Evolutionary conservation across 108 stramenopile species (phyloP).

Genomic region (Bacterosira constricta): DNA sequence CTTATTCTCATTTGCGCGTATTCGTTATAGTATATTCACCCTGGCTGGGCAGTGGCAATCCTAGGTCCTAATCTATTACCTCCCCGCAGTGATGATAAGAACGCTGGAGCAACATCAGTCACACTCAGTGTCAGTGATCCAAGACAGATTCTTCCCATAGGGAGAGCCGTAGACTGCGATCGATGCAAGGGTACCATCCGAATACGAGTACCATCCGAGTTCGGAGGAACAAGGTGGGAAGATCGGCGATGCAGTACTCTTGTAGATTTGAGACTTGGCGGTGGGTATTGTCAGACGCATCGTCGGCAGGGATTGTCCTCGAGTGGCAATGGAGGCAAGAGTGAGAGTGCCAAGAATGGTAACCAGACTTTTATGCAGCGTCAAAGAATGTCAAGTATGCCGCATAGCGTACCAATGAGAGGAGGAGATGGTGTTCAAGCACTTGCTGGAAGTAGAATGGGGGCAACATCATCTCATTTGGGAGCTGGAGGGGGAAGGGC

Average conservation of each 20-base stretch:
- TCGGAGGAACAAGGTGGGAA: slow-evolving; percentile 46
- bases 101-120: slow-evolving; percentile 32
- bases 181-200: slow-evolving; percentile 58
- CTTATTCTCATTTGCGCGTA: no score
- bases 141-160: slow-evolving; percentile 62
- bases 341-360: neutral
- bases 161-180: slow-evolving; percentile 72
- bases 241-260: slow-evolving; percentile 51
- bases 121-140: slow-evolving; percentile 65
- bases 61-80: slow-evolving; percentile 66
- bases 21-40: slow-evolving; percentile 49
- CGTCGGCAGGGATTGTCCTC: slow-evolving; percentile 37
- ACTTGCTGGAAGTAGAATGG: no score
- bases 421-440: neutral
- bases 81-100: slow-evolving; percentile 12
- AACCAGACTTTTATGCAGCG: slow-evolving; percentile 31
- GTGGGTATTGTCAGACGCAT: slow-evolving; percentile 65
- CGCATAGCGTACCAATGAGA: neutral
- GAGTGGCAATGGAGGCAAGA: neutral
- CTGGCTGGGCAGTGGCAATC: slow-evolving; percentile 66
- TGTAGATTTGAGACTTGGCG: slow-evolving; percentile 55
- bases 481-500: neutral
- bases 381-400: slow-evolving; percentile 9
- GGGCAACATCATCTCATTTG: no score
- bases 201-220: slow-evolving; percentile 33